Base-by-base conservation (phyloP, 495 filamentous ascomycete genomes). In the Podospora pseudopauciseta region DNA sequence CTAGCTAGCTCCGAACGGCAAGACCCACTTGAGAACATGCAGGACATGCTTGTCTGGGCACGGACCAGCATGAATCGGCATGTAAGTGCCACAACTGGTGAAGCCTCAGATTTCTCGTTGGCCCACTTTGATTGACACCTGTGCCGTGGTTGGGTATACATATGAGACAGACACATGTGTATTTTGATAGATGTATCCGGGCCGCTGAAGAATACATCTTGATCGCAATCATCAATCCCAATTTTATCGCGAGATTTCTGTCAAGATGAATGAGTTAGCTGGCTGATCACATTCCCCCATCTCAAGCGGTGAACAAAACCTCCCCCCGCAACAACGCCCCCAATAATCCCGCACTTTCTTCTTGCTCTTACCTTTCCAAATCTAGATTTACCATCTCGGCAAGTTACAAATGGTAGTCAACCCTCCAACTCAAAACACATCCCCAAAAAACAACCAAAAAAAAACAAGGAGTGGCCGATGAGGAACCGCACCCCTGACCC, bases 1-100 rank as follows among this genome's bases (percentile, higher is more conserved):
- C 4, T 61, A 18, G 16, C 11, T 61, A 18, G 16, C 26, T 61
- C 59, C 26, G 59, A 26, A 61, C 59, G 59, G 59, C 32, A 18
- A 63, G 60, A 60, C 71, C 71, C 75, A 19, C 55, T 15, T 4
- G 5, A 58, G 39, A 49, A 49, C 39, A 58, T 58, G 55, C 55
- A 58, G 23, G 55, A 9, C 55, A 58, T 58, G 55, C 55, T 58
- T 58, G 55, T 58, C 55, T 58, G 55, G n/a, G 55, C 55, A 58
- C 55, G 19, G 55, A 58, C 55, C 55, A 58, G 6, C n/a, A 20
- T 58, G 23, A 23, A 23, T 23, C 23, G 23, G 23, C 55, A 19
- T 58, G 55, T 58, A 58, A 58, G 55, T 58, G 39, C 39, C 39
- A 16, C 39, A 49, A 49, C 9, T 49, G 39, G 39, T 49, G 39